These are phyloP conservation scores for Staphylotrichum tortipilum DNA, from an alignment of 495 filamentous ascomycete species.

Conservation along the genomic window DNA sequence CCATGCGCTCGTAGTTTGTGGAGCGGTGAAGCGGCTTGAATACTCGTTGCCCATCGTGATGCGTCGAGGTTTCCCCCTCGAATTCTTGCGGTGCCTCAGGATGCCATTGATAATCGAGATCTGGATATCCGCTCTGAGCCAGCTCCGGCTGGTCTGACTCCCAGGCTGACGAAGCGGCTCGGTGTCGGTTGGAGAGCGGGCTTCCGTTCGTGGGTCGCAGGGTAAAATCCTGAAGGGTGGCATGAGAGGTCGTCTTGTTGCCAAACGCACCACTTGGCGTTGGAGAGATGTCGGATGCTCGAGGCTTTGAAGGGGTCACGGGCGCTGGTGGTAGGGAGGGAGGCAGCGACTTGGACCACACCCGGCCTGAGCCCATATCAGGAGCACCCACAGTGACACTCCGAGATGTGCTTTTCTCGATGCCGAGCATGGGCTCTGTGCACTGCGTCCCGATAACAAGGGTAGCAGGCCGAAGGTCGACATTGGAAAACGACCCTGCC, in stretches of 20 bases:
- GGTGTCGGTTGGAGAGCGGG: background rate
- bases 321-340: background rate
- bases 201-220: background rate
- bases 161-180: background rate
- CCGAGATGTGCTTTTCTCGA: background rate
- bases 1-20: conserved; percentile 16
- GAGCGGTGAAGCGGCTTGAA: conserved; percentile 15
- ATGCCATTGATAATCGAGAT: background rate
- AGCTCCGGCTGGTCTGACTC: background rate
- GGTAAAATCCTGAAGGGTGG: background rate
- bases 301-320: background rate
- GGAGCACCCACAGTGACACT: background rate
- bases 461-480: background rate
- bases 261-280: background rate
- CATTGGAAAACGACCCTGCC: background rate
- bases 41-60: background rate
- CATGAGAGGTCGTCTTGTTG: background rate
- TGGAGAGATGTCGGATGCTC: background rate
- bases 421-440: background rate
- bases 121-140: background rate
- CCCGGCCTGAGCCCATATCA: background rate
- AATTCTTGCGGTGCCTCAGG: background rate
- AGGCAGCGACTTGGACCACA: background rate
- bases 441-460: background rate
- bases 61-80: background rate